A percentile compares a stretch with the other conserved stretches of the same genome.
phyloP scores from a whole-genome alignment of 2,329 filamentous ascomycete species.

The Cladosporium sp. region DNA sequence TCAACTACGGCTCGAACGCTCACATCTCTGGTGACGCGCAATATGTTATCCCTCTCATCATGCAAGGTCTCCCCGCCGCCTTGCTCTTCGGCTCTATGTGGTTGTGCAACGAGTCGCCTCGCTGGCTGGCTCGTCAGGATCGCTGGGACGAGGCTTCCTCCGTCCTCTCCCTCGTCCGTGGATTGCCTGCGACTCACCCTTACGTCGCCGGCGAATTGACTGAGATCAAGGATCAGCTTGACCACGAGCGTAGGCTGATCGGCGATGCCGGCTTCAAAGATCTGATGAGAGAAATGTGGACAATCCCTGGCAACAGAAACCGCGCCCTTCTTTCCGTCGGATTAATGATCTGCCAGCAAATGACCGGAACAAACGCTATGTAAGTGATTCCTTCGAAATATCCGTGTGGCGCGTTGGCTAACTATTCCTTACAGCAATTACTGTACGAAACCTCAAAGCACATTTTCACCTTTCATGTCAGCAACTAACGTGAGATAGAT shows the following conservation, averaged over 20 bases:
- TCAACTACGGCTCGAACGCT: conserved; percentile 50
- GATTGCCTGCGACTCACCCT: conserved; percentile 58
- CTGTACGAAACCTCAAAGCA: conserved; percentile 29
- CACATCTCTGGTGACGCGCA: conserved; percentile 43
- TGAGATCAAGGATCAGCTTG: conserved; percentile 61
- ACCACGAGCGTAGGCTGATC: conserved; percentile 66
- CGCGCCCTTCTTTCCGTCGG: conserved; percentile 62
- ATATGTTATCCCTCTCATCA: conserved; percentile 56
- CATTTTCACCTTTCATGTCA: background rate
- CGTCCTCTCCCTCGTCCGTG: conserved; percentile 54
- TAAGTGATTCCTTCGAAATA: background rate
- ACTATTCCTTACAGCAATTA: conserved; percentile 49
- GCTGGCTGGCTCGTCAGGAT: conserved; percentile 64
- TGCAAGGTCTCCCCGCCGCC: conserved; percentile 61
- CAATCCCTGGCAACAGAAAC: conserved; percentile 60
- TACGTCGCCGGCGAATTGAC: conserved; percentile 50
- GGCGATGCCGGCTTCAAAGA: conserved; percentile 60
- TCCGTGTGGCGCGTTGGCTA: background rate
- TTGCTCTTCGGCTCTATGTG: conserved; percentile 59
- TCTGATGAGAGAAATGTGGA: conserved; percentile 64
- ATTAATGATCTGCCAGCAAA: conserved; percentile 65
- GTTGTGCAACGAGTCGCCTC: conserved; percentile 50
- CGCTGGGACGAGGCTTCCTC: conserved; percentile 61
- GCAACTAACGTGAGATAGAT: conserved; percentile 12
- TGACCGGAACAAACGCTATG: conserved; percentile 59